Evolutionary conservation across 2,329 filamentous ascomycete species (phyloP), one percentile per base, ranked within the genome.

Genomic region (Plectosphaerella plurivora): DNA sequence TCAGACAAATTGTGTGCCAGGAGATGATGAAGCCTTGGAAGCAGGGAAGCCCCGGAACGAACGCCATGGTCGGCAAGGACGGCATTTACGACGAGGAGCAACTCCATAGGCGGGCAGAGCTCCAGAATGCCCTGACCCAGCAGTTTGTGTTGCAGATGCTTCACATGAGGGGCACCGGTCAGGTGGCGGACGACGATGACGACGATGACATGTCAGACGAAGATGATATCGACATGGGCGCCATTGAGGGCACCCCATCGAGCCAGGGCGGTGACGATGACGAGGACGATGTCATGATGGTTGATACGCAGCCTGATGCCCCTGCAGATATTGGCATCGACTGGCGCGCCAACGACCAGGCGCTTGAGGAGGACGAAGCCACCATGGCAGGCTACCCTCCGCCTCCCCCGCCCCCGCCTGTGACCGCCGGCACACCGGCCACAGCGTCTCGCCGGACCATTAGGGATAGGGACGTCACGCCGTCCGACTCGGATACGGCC

Each of bases 11-110:
- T 7, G 83, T 99, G 39, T 99, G 94, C 63, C 91, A 97, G 67
- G 91, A 99, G 68, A 81, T 97, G 62, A 82, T 99, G 55, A 88
- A 86, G 59, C 82, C 88, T 2, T 99, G 94, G 94, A 83, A 86
- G 33, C 83, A 87, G 58, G 94, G 94, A 6, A 97, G 94, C 64
- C 81, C 83, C 52, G 94, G 88, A 7, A 86, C 80, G 45, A 93
- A 97, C 66, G 87, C 84, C 18, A 80, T 83, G 56, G 86, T 94
- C 56, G 91, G 89, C 14, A 82, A 84, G 64, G 82, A 86, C 58
- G 90, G 90, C 10, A 86, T 96, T 22, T 88, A 94, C 64, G 91
- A 96, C 62, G 89, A 95, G 60, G 84, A 89, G 58, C 74, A 75
- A 45, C 77, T 87, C 44, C 84, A 88, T 6, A 64, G 68, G 42